Evolutionary conservation across 148 eudicot genomes (phyloP), one percentile per base, ranked within the genome.

Genomic region (Amaranthus palmeri): DNA sequence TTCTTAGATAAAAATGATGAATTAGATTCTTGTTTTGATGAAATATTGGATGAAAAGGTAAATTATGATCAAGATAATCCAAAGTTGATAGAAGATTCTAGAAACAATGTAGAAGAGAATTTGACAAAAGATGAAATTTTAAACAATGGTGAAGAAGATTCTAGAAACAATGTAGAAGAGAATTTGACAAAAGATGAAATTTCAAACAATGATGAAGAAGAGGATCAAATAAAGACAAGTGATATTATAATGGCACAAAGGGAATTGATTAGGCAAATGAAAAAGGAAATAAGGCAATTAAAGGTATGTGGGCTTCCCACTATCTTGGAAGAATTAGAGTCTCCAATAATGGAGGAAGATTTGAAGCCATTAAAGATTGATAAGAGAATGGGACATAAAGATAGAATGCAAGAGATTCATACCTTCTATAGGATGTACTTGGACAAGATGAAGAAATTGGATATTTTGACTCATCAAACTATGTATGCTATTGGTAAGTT

Each of bases 401-500:
- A 95, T 68, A 75, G 80, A 3, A 80, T 88, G 82, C 90, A 84
- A 8, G 93, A 88, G 61, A 88, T 95, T 55, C 93, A 86, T 69
- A 85, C 72, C 54, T 86, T 91, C 60, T 85, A 91, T 77, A 89
- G 80, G 83, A 82, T 88, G 70, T 95, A 95, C 50, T 73, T 79
- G 57, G 99, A 95, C 76, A 91, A 84, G 81, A 95, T 95, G 96
- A 61, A 81, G 49, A 95, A 88, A 77, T 50, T 95, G 74, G 99
- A 95, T 74, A 76, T 91, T 80, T 85, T 88, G 82, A 85, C 88
- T 78, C 90, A 90, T 70, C 99, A 95, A 79, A 87, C 93, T 6
- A 75, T 91, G 81, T 87, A 89, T 83, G 93, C 93, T 44, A 83
- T 95, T 61, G 95, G 99, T 95, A 90, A 85, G 93, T 77, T 72